Base-by-base conservation (phyloP, 768 basidiomycete species). In the Sutorius australiensis region DNA sequence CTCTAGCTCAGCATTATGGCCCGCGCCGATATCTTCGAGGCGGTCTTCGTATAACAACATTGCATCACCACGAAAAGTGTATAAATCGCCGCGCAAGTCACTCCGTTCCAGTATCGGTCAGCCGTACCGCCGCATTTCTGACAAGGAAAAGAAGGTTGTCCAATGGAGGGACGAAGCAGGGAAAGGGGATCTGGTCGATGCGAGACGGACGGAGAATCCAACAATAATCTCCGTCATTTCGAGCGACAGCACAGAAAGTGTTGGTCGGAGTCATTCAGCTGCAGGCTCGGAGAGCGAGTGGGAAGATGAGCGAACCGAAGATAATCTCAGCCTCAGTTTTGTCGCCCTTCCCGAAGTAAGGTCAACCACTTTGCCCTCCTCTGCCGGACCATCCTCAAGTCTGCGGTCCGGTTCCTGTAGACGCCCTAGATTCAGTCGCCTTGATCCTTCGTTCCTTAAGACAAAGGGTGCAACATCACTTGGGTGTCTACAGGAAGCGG, bases 161-260 rank as follows among this genome's bases (percentile, higher is more conserved):
- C 89, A 93, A 64, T 94, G 92, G 92, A 80, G 78, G 51, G 90
- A 93, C 59, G 87, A 93, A 68, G 89, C 78, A 6, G 90, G 90
- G n/a, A 84, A 86, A 64, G 91, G 90, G 27, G 78, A 83, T 46
- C 72, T 92, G 42, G 87, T 89, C 57, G 89, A 92, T 60, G 77
- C 48, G 71, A 80, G 55, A 57, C 68, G 53, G 71, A 73, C 50
- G 48, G 60, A 57, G 45, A 37, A 53, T 31, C 46, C 55, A 12
- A 59, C 59, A 1, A 50, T 47, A 21, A 48, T 64, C 16, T 58
- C 61, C 21, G 67, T 73, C 34, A 69, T 74, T 36, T 59, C 75
- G 13, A 68, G 67, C 16, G 73, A 82, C 52, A 76, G 63, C 31
- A 41, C 58, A 34, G 67, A 67, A 37, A 68, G 67, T 40, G 59